Evolutionary conservation across 805 yeast genomes (phyloP), one percentile per base, ranked within the genome.

Genomic region (Saccharomycopsis sp.): DNA sequence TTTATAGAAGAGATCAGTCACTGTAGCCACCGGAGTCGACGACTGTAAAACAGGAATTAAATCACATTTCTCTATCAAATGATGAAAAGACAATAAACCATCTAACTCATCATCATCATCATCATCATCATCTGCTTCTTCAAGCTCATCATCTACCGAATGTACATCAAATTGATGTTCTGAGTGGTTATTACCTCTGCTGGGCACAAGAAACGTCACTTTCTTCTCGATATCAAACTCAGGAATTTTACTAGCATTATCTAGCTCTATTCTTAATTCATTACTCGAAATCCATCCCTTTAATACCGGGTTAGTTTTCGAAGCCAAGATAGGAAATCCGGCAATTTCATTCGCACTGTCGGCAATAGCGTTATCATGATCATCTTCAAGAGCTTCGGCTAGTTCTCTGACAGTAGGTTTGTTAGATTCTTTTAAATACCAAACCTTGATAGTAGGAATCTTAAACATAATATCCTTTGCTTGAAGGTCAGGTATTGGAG

Each of bases 281-380:
- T 65, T 67, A 2, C 74, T 59, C 1, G 78, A 66, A 2, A 81
- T 64, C 69, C 74, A 77, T 0, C 85, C 85, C 2, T 73, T 49
- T 2, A 81, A 62, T 2, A 64, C 68, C 25, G 67, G 74, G 53
- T 67, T 72, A 14, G 63, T 63, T 53, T 64, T 66, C 55, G 70
- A 72, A 56, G 68, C 69, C 64, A 80, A 70, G 8, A 76, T 74
- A 7, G 83, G 86, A 63, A 74, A 74, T 15, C 63, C 63, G 19
- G 5, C 22, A 22, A 55, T 41, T 47, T 54, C 8, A n/a, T 12
- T 8, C 29, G 38, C 41, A 41, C 15, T 44, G n/a, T 24, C 51
- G 24, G 12, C 25, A 8, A 7, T 14, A n/a, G 23, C 20, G 3
- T 41, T 3, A 20, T 14, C 29, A n/a, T 29, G 14, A 9, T 23